Percentiles rank a stretch among this genome's conserved stretches.
Conservation (phyloP, 1,284 basidiomycete genomes). For the Cerrena zonata region DNA sequence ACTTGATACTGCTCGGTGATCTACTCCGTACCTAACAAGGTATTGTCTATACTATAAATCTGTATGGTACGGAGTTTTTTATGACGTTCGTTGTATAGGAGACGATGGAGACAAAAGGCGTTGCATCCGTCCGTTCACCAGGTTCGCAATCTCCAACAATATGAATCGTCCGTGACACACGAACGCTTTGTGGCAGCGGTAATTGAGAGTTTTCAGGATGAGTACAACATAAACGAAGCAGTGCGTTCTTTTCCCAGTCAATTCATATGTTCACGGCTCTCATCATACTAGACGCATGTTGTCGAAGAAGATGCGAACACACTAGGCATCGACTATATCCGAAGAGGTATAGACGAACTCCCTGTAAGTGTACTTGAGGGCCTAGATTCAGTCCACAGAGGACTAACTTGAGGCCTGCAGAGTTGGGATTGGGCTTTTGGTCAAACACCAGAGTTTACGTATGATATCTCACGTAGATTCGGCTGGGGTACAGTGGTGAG, state of each 20-base stretch:
- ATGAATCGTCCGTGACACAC: slow-evolving; percentile 53
- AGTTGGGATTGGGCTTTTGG: slow-evolving; percentile 93
- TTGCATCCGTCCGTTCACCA: slow-evolving; percentile 87
- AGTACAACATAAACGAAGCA: slow-evolving; percentile 47
- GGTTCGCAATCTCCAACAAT: slow-evolving; percentile 79
- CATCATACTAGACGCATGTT: slow-evolving; percentile 24
- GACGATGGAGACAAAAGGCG: slow-evolving; percentile 77
- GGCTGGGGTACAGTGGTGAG: slow-evolving; percentile 59
- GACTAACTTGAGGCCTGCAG: slow-evolving; percentile 34
- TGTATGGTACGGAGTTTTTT: slow-evolving; percentile 9
- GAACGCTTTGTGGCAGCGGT: slow-evolving; percentile 70
- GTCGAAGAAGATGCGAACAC: slow-evolving; percentile 43
- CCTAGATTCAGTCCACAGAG: not conserved
- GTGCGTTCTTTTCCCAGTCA: not conserved
- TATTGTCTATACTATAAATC: slow-evolving; percentile 30
- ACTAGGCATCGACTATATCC: slow-evolving; percentile 51
- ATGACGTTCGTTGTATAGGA: no score
- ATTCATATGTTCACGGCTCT: not conserved
- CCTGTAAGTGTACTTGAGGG: slow-evolving; percentile 38
- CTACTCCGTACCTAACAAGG: slow-evolving; percentile 71
- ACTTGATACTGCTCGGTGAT: slow-evolving; percentile 65
- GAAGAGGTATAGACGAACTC: slow-evolving; percentile 66
- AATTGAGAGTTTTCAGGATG: slow-evolving; percentile 61
- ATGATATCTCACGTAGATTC: slow-evolving; percentile 45
- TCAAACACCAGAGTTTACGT: slow-evolving; percentile 90